A percentile compares a stretch with the other conserved stretches of the same genome.
Conservation (phyloP, 2,329 filamentous ascomycete species). For the Penicillium italicum region DNA sequence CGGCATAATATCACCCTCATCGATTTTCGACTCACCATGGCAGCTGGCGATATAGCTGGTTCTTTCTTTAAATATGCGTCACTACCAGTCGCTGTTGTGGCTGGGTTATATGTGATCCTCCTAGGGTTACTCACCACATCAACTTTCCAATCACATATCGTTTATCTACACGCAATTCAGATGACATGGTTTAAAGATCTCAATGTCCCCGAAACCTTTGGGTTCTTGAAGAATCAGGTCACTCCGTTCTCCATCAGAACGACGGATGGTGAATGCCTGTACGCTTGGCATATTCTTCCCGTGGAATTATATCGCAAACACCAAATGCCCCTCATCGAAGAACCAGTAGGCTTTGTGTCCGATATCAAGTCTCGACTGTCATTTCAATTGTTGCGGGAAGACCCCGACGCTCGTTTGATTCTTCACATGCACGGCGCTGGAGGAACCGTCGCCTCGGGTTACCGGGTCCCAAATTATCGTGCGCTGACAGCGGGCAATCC, state of each 20-base stretch:
- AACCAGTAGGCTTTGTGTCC: slow-evolving; percentile 35
- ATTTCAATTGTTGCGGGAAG: slow-evolving; percentile 46
- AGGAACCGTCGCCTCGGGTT: slow-evolving; percentile 3
- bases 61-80: slow-evolving; percentile 1
- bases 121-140: slow-evolving; percentile 46
- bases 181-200: slow-evolving; percentile 55
- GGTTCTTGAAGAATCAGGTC: slow-evolving; percentile 50
- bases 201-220: slow-evolving; percentile 47
- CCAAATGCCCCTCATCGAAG: slow-evolving; percentile 39
- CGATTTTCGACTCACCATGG: no score
- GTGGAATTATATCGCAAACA: slow-evolving; percentile 46
- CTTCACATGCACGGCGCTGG: slow-evolving; percentile 5
- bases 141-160: slow-evolving; percentile 53
- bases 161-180: slow-evolving; percentile 54
- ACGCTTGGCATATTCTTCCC: slow-evolving; percentile 52
- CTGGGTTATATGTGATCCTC: slow-evolving; percentile 44
- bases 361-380: slow-evolving; percentile 38
- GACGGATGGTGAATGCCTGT: slow-evolving; percentile 40
- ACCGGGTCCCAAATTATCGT: slow-evolving; percentile 9
- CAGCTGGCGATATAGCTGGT: background rate
- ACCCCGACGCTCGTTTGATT: background rate
- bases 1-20: no score
- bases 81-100: slow-evolving; percentile 10
- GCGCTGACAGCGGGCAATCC: slow-evolving; percentile 33
- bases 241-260: slow-evolving; percentile 49